Evolutionary conservation across 148 eudicot genomes (phyloP).

Genomic region (Tetragonia tetragonoides): DNA sequence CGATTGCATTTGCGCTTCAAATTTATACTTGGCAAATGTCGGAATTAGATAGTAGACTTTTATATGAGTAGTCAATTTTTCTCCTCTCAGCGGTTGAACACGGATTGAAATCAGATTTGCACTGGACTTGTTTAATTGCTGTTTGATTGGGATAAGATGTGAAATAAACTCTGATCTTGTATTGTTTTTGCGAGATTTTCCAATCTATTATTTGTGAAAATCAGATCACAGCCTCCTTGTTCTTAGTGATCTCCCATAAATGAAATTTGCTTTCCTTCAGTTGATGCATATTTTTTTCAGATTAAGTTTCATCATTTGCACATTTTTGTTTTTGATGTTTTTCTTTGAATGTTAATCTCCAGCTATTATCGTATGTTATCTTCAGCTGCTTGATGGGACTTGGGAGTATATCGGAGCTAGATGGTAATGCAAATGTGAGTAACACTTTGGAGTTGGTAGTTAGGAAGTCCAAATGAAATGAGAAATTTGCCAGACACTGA

Average conservation of each 20-base stretch:
- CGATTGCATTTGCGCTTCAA: no score
- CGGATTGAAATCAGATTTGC: no score
- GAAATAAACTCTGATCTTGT: no score
- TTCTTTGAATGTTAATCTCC: constrained; percentile 24
- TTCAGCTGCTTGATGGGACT: constrained; percentile 44
- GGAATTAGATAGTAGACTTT: no score
- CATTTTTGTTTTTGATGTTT: background rate
- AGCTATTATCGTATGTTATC: constrained; percentile 58
- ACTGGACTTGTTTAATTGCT: no score
- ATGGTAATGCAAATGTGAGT: constrained; percentile 23
- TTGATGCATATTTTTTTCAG: background rate
- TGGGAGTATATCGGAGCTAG: constrained; percentile 31
- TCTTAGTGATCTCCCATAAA: background rate
- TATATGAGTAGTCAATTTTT: no score
- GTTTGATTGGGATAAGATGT: no score
- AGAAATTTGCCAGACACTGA: constrained; percentile 38
- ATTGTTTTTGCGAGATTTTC: no score
- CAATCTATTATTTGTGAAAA: no score
- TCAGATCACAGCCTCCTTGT: background rate
- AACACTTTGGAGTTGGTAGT: constrained; percentile 19
- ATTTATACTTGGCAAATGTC: no score
- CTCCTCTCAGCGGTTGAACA: no score
- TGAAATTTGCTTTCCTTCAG: background rate
- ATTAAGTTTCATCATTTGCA: background rate
- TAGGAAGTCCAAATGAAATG: constrained; percentile 24